Evolutionary conservation across 495 filamentous ascomycete species (phyloP).

Genomic region (Talaromyces wortmannii): DNA sequence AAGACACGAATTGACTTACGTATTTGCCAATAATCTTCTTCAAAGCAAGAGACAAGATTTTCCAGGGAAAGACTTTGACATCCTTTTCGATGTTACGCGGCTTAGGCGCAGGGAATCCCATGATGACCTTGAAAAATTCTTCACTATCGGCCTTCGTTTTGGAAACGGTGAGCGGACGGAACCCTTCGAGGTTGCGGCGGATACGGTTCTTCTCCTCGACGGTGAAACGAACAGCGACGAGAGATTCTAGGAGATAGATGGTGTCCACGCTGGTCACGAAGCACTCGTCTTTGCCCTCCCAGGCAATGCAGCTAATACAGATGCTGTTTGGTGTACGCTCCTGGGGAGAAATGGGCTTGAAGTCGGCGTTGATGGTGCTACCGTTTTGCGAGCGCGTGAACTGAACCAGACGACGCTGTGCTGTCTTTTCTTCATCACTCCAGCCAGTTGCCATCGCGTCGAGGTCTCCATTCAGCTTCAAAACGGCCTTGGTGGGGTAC

Average conservation of each 20-base stretch:
- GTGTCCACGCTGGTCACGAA: conserved; percentile 96
- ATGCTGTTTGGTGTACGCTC: conserved; percentile 66
- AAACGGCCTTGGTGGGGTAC: conserved; percentile 77
- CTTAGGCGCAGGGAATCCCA: conserved; percentile 93
- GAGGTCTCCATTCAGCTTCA: conserved; percentile 82
- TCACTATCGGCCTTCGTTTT: conserved; percentile 88
- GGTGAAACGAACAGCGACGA: conserved; percentile 76
- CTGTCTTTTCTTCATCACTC: conserved; percentile 70
- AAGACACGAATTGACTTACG: conserved; percentile 41
- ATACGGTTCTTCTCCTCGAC: conserved; percentile 98
- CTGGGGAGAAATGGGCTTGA: conserved; percentile 62
- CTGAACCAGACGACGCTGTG: conserved; percentile 73
- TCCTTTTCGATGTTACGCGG: conserved; percentile 98
- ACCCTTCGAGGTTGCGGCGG: conserved; percentile 87
- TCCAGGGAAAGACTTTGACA: conserved; percentile 97
- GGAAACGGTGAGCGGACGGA: conserved; percentile 81
- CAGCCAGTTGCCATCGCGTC: conserved; percentile 72
- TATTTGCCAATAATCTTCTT: conserved; percentile 99
- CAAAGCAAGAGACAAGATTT: conserved; percentile 68
- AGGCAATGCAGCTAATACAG: conserved; percentile 87
- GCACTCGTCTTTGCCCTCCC: conserved; percentile 83
- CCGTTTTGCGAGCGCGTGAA: conserved; percentile 77
- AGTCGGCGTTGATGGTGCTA: conserved; percentile 63
- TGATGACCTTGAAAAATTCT: conserved; percentile 97
- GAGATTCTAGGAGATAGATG: conserved; percentile 82